Conservation (phyloP, 2,329 filamentous ascomycete species). For the Leptodontidium sp. region DNA sequence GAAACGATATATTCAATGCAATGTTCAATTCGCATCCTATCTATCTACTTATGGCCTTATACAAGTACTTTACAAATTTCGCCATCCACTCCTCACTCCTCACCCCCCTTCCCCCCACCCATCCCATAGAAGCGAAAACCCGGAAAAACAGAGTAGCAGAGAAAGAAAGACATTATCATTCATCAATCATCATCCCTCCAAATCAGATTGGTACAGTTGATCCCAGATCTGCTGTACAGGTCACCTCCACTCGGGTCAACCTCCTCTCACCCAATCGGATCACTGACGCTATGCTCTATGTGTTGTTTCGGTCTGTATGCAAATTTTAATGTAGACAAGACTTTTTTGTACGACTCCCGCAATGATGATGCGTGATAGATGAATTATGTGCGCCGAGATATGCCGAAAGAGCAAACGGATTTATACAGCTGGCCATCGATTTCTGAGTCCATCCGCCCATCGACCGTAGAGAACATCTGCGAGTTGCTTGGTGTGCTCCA, state of each 20-base stretch:
- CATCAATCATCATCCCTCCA: constrained; percentile 35
- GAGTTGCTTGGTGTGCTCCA: constrained; percentile 92
- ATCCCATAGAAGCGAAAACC: constrained; percentile 10
- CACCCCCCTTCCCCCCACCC: neutral
- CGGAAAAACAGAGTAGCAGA: constrained; percentile 2
- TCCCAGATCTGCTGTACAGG: constrained; percentile 32
- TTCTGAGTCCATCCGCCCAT: constrained; percentile 85
- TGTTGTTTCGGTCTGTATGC: constrained; percentile 30
- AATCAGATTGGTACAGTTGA: constrained; percentile 35
- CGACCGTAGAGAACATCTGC: constrained; percentile 90
- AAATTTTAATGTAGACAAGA: constrained; percentile 24
- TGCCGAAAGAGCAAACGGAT: constrained; percentile 18
- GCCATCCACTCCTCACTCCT: neutral
- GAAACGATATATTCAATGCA: neutral
- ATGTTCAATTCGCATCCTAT: neutral
- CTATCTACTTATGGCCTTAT: constrained; percentile 3
- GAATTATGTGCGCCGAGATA: constrained; percentile 31
- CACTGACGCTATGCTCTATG: constrained; percentile 17
- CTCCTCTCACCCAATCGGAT: neutral
- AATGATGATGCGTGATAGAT: constrained; percentile 29
- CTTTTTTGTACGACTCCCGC: constrained; percentile 36
- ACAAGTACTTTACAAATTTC: constrained; percentile 17
- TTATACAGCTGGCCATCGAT: constrained; percentile 65
- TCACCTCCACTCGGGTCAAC: neutral
- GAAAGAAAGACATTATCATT: constrained; percentile 37